phyloP scores from a whole-genome alignment of 768 basidiomycete species.

The Tubosaeta sp. region DNA sequence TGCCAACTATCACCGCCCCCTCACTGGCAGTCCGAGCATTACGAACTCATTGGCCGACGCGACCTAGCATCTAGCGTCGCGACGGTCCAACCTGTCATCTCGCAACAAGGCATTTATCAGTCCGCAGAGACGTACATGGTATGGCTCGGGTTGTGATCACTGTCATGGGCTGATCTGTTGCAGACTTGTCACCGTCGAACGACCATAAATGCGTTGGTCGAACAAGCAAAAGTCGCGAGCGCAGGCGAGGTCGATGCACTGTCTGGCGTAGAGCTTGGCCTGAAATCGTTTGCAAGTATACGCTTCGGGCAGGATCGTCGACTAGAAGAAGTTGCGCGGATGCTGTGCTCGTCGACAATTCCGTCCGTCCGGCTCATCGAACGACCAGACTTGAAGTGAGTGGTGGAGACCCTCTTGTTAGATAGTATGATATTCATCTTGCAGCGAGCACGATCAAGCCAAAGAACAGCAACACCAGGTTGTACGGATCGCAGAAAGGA shows the following conservation, averaged over 20 bases:
- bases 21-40: constrained; percentile 56
- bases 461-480: constrained; percentile 84
- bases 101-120: constrained; percentile 28
- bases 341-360: constrained; percentile 77
- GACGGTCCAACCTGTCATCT: constrained; percentile 26
- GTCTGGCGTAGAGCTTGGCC: constrained; percentile 68
- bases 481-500: constrained; percentile 77
- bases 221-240: constrained; percentile 47
- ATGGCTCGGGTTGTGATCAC: neutral
- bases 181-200: constrained; percentile 51
- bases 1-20: constrained; percentile 76
- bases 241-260: constrained; percentile 53
- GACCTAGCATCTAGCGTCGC: constrained; percentile 32
- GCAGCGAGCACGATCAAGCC: constrained; percentile 82
- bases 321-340: constrained; percentile 85
- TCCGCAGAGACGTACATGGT: constrained; percentile 34
- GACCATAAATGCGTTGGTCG: constrained; percentile 49
- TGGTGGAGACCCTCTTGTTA: constrained; percentile 7
- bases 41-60: constrained; percentile 30
- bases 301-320: constrained; percentile 89
- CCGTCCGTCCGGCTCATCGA: constrained; percentile 64
- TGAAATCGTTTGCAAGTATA: constrained; percentile 73
- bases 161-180: constrained; percentile 8
- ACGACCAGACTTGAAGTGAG: constrained; percentile 66
- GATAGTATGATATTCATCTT: neutral